A percentile compares a stretch with the other conserved stretches of the same genome.
These are phyloP conservation scores for Debaryomyces robertsiae DNA, from an alignment of 1,139 yeast species.

Conservation along the genomic window DNA sequence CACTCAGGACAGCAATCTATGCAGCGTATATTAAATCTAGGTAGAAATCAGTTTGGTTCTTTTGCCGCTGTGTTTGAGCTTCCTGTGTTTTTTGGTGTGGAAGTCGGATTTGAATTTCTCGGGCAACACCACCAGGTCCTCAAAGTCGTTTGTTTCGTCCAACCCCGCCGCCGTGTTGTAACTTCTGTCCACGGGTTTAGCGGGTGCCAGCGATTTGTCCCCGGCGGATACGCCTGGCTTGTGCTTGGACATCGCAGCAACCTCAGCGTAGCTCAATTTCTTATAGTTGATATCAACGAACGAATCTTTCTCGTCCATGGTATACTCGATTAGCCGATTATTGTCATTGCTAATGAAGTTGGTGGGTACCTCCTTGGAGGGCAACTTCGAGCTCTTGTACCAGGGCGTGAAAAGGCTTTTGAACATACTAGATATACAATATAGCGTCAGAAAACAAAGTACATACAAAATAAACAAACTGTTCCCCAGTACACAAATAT, in stretches of 20 bases:
- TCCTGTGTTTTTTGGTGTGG: slow-evolving; percentile 23
- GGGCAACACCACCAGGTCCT: slow-evolving; percentile 12
- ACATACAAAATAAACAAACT: not conserved
- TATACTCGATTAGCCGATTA: slow-evolving; percentile 32
- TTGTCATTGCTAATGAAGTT: slow-evolving; percentile 16
- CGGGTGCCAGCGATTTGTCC: slow-evolving; percentile 9
- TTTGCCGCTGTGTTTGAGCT: slow-evolving; percentile 18
- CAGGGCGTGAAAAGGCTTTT: slow-evolving; percentile 21
- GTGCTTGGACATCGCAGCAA: slow-evolving; percentile 34
- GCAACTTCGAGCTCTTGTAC: slow-evolving; percentile 19
- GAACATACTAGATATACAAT: slow-evolving; percentile 21
- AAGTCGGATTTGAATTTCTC: slow-evolving; percentile 24
- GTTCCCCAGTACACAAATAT: slow-evolving; percentile 5
- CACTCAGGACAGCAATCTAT: not conserved
- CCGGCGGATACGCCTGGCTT: slow-evolving; percentile 15
- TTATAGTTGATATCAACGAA: slow-evolving; percentile 41
- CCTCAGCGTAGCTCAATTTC: slow-evolving; percentile 49
- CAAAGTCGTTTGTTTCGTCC: not conserved
- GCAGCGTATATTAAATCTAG: not conserved
- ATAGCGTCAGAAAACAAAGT: not conserved
- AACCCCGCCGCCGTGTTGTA: slow-evolving; percentile 5
- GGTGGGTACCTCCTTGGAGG: slow-evolving; percentile 8
- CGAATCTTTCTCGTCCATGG: slow-evolving; percentile 39
- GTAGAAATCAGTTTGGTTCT: slow-evolving; percentile 7
- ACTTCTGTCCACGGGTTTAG: slow-evolving; percentile 12